Conservation (phyloP, 495 filamentous ascomycete genomes). For the Pseudoneurospora amorphoporcata region DNA sequence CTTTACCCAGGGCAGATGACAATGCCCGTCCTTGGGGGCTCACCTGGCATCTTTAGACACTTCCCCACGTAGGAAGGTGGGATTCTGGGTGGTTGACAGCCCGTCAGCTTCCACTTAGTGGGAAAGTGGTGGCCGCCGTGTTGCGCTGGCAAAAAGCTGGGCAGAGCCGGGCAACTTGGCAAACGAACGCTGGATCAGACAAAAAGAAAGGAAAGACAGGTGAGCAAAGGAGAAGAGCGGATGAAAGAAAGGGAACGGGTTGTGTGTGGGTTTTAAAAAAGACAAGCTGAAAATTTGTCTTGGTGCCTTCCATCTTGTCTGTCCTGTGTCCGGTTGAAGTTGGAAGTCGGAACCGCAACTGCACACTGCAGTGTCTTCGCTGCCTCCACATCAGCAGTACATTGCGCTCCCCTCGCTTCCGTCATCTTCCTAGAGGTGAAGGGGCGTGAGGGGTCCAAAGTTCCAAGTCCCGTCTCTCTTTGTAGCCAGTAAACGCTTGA, state of each 20-base stretch:
- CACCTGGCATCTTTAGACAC: not conserved
- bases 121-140: not conserved
- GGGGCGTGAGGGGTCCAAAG: not conserved
- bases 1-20: not conserved
- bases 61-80: not conserved
- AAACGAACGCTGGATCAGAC: not conserved
- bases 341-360: not conserved
- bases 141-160: not conserved
- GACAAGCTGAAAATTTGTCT: not conserved
- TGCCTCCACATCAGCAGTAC: not conserved
- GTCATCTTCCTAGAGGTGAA: not conserved
- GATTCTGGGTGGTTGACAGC: not conserved
- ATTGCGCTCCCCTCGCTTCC: not conserved
- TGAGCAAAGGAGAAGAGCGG: not conserved
- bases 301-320: not conserved
- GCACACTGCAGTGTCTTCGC: not conserved
- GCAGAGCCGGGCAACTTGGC: not conserved
- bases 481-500: not conserved
- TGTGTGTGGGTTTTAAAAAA: not conserved
- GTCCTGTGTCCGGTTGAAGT: not conserved
- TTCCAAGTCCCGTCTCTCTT: not conserved
- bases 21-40: not conserved
- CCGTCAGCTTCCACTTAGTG: not conserved
- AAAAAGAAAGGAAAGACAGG: not conserved
- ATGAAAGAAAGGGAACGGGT: not conserved